These are phyloP conservation scores for Colletotrichum destructivum DNA, from an alignment of 2,329 filamentous ascomycete genomes.

Conservation along the genomic window DNA sequence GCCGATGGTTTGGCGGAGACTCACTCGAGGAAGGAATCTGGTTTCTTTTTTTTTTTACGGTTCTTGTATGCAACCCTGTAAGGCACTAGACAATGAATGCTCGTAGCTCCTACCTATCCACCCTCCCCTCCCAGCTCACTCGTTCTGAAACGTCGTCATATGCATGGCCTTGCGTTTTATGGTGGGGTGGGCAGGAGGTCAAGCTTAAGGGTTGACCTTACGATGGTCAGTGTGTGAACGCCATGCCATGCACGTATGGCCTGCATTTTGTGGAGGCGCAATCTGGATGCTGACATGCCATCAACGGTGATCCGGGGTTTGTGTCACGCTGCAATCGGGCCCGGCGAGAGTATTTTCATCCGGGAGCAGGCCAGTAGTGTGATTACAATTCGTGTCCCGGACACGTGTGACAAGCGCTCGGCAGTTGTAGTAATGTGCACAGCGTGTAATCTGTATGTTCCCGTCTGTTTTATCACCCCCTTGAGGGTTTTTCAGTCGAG, in stretches of 20 bases:
- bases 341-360: too few relatives aligned
- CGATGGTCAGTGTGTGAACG: slow-evolving; percentile 36
- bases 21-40: slow-evolving; percentile 33
- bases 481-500: too few relatives aligned
- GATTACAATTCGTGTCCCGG: not conserved
- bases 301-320: slow-evolving; percentile 6
- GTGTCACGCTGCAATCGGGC: slow-evolving; percentile 6
- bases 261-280: slow-evolving; percentile 14
- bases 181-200: slow-evolving; percentile 18
- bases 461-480: too few relatives aligned
- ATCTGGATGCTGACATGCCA: not conserved
- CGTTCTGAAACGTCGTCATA: not conserved
- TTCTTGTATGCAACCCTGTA: slow-evolving; percentile 37
- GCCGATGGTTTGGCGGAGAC: slow-evolving; percentile 16
- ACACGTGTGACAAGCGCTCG: not conserved
- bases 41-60: slow-evolving; percentile 19
- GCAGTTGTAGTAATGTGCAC: not conserved
- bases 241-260: not conserved
- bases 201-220: slow-evolving; percentile 37
- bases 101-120: slow-evolving; percentile 11
- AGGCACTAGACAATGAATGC: slow-evolving; percentile 40
- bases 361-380: not conserved
- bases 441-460: not conserved
- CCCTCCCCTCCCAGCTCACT: not conserved
- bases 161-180: not conserved